Evolutionary conservation across 257 asterid genomes (phyloP), one percentile per base, ranked within the genome.

Genomic region (Buddleja alternifolia): DNA sequence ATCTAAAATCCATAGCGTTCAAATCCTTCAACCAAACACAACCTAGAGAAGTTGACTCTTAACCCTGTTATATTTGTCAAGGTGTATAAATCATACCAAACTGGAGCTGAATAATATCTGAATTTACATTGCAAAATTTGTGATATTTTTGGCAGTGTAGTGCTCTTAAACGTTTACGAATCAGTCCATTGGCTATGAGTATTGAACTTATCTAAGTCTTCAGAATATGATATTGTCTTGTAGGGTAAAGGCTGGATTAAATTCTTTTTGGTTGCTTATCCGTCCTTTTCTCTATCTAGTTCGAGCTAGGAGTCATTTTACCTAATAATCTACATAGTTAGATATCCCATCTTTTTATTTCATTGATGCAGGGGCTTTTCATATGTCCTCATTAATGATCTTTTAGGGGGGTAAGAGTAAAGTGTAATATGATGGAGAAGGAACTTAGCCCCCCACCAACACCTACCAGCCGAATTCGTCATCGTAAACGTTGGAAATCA

Each of bases 391-490:
- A 41, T 23, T 40, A 41, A 15, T 48, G 48, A 11, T 60, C 47
- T 11, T 36, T 74, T 17, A 57, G 47, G 55, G 57, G 20, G 48
- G 34, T 1, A 29, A 66, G 63, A 32, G 36, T 56, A 12, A 61
- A 74, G 44, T 37, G 41, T 32, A 77, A 64, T 19, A 76, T 48
- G 72, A 83, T 74, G 83, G 76, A 54, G 15, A 80, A 72, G 79
- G 81, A 66, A 64, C 63, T 77, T 9, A 67, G 80, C 73, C 81
- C 87, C 4, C 67, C 89, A 1, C 71, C 82, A 39, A 79, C 87
- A 1, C 89, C 89, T 12, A 64, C 75, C 5, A 36, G 34, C 67
- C 81, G 89, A 69, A 47, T 51, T 60, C 82, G 89, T 20, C 85
- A 80, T 0, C 86, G 86, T 23, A 72, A 67, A 72, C 81, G 80